Percentiles rank a stretch among this genome's conserved stretches.
phyloP scores from a whole-genome alignment of 2,329 filamentous ascomycete genomes.

The Claviceps africana region DNA sequence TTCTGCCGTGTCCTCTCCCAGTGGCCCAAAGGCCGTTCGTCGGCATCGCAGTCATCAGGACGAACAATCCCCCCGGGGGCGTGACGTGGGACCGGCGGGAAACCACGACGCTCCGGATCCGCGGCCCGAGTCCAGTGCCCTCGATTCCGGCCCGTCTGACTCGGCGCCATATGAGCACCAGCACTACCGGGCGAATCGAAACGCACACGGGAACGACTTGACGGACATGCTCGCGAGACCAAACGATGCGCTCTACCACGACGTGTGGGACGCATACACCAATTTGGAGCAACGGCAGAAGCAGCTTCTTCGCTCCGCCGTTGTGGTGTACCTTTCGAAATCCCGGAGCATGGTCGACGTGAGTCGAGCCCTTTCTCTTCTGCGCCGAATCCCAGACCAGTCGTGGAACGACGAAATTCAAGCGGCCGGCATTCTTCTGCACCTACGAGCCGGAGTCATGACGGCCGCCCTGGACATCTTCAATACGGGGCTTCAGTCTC shows the following conservation, averaged over 20 bases:
- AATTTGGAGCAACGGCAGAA: slow-evolving; percentile 20
- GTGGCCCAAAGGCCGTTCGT: background rate
- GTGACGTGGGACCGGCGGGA: background rate
- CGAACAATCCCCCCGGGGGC: background rate
- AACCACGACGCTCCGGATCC: background rate
- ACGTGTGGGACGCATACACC: slow-evolving; percentile 30
- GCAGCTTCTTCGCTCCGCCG: slow-evolving; percentile 14
- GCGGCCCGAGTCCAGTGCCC: background rate
- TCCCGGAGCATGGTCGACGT: slow-evolving; percentile 30
- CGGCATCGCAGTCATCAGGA: background rate
- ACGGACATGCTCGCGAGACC: slow-evolving; percentile 13
- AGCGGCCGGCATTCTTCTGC: slow-evolving; percentile 26
- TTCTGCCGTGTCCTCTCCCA: background rate
- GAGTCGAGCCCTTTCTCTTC: slow-evolving; percentile 30
- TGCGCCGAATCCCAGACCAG: slow-evolving; percentile 21
- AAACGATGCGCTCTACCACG: slow-evolving; percentile 20
- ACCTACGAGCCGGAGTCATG: slow-evolving; percentile 26
- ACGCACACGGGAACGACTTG: slow-evolving; percentile 3
- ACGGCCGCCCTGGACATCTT: slow-evolving; percentile 27
- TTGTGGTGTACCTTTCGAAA: slow-evolving; percentile 28
- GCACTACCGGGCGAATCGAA: background rate
- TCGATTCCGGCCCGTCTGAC: background rate
- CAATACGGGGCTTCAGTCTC: slow-evolving; percentile 19
- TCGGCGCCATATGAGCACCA: background rate
- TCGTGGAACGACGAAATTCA: slow-evolving; percentile 28